phyloP scores from a whole-genome alignment of 129 eudicot species.

The Tagetes patula region DNA sequence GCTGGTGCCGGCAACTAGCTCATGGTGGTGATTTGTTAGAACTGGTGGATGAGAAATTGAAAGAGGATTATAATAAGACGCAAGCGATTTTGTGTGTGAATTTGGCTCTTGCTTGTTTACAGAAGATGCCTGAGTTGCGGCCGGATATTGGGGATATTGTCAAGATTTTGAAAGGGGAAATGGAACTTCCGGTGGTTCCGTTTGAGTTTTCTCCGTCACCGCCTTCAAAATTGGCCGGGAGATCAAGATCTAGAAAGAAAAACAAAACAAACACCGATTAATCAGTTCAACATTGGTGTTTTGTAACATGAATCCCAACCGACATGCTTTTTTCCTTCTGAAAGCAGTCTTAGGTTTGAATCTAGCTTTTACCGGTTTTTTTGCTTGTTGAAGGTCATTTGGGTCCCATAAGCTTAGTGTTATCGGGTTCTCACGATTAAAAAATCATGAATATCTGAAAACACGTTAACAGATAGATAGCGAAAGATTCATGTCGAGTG shows the following conservation, averaged over 20 bases:
- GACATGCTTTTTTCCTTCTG: too few species aligned
- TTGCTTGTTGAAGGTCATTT: background rate
- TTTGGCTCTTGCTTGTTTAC: constrained; percentile 86
- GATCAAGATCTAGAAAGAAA: constrained; percentile 63
- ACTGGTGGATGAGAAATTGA: constrained; percentile 74
- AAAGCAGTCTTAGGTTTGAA: background rate
- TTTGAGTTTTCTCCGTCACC: constrained; percentile 91
- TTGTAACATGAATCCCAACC: background rate
- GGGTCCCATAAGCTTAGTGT: background rate
- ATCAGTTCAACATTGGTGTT: background rate
- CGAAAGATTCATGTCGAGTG: background rate
- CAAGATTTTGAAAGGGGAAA: constrained; percentile 80
- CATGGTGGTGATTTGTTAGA: constrained; percentile 73
- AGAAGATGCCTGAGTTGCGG: constrained; percentile 82
- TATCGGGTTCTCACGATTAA: background rate
- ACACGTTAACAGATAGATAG: background rate
- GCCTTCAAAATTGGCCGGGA: constrained; percentile 59
- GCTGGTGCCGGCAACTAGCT: constrained; percentile 83
- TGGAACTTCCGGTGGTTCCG: constrained; percentile 70
- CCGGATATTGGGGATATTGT: constrained; percentile 90
- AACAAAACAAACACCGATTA: constrained; percentile 45
- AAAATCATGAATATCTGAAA: background rate
- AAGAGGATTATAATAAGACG: constrained; percentile 54
- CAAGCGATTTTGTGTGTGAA: constrained; percentile 81
- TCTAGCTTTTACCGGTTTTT: background rate